Percentiles rank a stretch among this genome's conserved stretches.
These are phyloP conservation scores for Pseudogymnoascus sp. DNA, from an alignment of 2,329 filamentous ascomycete genomes.

Conservation along the genomic window DNA sequence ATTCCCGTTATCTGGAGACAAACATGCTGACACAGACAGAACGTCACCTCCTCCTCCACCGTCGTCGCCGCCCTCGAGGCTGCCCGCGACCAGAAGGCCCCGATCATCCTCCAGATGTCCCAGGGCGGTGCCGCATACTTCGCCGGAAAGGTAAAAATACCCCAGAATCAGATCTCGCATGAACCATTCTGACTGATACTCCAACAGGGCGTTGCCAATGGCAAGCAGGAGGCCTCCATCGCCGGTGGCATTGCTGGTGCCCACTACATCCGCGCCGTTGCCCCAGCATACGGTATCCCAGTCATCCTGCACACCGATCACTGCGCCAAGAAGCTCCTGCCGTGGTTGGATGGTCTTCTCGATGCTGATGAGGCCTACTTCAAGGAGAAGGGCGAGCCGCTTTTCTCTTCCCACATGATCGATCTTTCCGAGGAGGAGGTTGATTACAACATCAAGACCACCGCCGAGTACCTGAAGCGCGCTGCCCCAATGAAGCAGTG, in stretches of 20 bases:
- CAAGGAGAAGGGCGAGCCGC: conserved; percentile 85
- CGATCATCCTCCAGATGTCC: conserved; percentile 87
- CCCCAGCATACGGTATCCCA: conserved; percentile 81
- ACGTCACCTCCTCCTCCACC: conserved; percentile 89
- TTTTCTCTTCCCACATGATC: conserved; percentile 98
- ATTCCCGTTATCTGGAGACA: neutral
- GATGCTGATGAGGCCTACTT: conserved; percentile 92
- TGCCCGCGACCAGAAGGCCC: conserved; percentile 83
- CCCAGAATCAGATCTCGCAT: conserved; percentile 19
- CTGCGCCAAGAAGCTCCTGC: conserved; percentile 98
- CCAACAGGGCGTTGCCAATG: conserved; percentile 65
- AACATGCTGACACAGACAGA: conserved; percentile 39
- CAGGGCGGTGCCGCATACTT: conserved; percentile 94
- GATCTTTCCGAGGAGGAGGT: conserved; percentile 90
- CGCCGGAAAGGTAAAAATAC: conserved; percentile 64
- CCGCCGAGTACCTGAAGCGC: conserved; percentile 87
- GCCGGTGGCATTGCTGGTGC: conserved; percentile 82
- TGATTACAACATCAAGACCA: conserved; percentile 86
- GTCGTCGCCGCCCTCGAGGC: conserved; percentile 87
- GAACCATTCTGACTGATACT: conserved; percentile 9
- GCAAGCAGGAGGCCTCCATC: conserved; percentile 81
- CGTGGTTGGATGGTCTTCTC: conserved; percentile 94
- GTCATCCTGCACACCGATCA: conserved; percentile 96
- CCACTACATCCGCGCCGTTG: conserved; percentile 86
- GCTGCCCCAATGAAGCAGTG: conserved; percentile 96